Percentiles rank a stretch among this genome's conserved stretches.
Evolutionary conservation across 106 monocot genomes (phyloP).

Genomic region (Agapanthus africanus): DNA sequence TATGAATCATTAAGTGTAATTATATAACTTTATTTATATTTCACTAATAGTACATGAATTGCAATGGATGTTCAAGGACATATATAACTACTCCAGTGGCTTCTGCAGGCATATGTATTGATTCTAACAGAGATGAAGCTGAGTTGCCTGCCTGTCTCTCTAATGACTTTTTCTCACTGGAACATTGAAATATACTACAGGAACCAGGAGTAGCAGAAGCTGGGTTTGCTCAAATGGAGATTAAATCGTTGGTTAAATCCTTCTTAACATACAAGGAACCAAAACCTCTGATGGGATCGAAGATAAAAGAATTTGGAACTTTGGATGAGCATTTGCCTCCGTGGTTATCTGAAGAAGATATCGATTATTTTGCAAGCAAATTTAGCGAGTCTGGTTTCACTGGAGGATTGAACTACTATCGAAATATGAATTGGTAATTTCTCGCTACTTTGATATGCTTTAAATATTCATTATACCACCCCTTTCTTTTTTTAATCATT

Average conservation of each 20-base stretch:
- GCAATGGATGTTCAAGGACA: too few relatives aligned
- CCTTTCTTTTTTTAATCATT: not conserved
- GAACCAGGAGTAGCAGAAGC: constrained; percentile 1
- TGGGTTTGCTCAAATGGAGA: constrained; percentile 1
- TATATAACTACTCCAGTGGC: too few relatives aligned
- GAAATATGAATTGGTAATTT: constrained; percentile 46
- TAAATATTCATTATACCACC: too few relatives aligned
- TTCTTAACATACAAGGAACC: not conserved
- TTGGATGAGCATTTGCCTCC: constrained; percentile 21
- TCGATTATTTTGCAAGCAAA: constrained; percentile 40
- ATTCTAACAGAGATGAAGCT: too few relatives aligned
- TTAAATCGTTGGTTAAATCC: not conserved
- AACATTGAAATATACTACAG: not conserved
- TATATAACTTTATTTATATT: too few relatives aligned
- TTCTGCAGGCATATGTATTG: too few relatives aligned
- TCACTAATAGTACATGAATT: too few relatives aligned
- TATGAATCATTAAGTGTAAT: too few relatives aligned
- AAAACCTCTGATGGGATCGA: not conserved
- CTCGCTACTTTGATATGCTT: too few relatives aligned
- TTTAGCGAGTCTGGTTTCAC: constrained; percentile 42
- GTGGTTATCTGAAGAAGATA: constrained; percentile 52
- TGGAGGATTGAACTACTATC: constrained; percentile 64
- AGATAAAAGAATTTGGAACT: not conserved
- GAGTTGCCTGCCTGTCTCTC: too few relatives aligned
- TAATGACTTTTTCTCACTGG: too few relatives aligned